A percentile compares a stretch with the other conserved stretches of the same genome.
phyloP scores from a whole-genome alignment of 768 basidiomycete species.

The Trametes cingulata region DNA sequence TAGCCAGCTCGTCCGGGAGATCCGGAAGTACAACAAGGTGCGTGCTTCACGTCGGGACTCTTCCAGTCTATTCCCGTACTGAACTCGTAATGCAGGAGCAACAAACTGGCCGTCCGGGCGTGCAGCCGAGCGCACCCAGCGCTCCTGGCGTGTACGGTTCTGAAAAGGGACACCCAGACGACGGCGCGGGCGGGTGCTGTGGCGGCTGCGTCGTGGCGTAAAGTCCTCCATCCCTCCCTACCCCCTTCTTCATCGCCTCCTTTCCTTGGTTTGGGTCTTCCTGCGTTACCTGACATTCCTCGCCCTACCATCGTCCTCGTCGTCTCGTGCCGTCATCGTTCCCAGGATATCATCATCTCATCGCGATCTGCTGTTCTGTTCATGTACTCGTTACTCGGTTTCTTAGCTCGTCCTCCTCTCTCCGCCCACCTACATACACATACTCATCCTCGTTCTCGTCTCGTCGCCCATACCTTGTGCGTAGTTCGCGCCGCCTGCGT shows the following conservation, averaged over 20 bases:
- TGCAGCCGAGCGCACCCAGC: slow-evolving; percentile 45
- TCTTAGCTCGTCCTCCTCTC: slow-evolving; percentile 1
- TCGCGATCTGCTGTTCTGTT: slow-evolving; percentile 21
- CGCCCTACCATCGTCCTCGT: slow-evolving; percentile 6
- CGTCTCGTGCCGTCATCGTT: slow-evolving; percentile 2
- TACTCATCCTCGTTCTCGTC: background rate
- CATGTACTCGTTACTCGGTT: slow-evolving; percentile 17
- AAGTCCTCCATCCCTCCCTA: slow-evolving; percentile 12
- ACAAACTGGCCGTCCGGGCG: slow-evolving; percentile 69
- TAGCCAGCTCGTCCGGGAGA: slow-evolving; percentile 89
- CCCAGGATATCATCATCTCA: slow-evolving; percentile 16
- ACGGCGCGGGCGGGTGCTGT: slow-evolving; percentile 64
- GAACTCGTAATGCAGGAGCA: slow-evolving; percentile 61
- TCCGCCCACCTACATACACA: background rate
- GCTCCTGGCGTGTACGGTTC: slow-evolving; percentile 50
- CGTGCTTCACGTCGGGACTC: slow-evolving; percentile 19
- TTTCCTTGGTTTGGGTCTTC: slow-evolving; percentile 14
- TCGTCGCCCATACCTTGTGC: slow-evolving; percentile 2
- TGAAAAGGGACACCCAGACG: slow-evolving; percentile 49
- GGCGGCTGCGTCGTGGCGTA: slow-evolving; percentile 63
- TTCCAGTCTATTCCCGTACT: too few species aligned
- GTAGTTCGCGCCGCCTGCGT: slow-evolving; percentile 1
- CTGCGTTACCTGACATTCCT: slow-evolving; percentile 19
- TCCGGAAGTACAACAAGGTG: slow-evolving; percentile 92
- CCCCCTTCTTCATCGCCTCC: background rate